Evolutionary conservation across 2,329 filamentous ascomycete species (phyloP).

Genomic region (Penicillium hesseltinei): DNA sequence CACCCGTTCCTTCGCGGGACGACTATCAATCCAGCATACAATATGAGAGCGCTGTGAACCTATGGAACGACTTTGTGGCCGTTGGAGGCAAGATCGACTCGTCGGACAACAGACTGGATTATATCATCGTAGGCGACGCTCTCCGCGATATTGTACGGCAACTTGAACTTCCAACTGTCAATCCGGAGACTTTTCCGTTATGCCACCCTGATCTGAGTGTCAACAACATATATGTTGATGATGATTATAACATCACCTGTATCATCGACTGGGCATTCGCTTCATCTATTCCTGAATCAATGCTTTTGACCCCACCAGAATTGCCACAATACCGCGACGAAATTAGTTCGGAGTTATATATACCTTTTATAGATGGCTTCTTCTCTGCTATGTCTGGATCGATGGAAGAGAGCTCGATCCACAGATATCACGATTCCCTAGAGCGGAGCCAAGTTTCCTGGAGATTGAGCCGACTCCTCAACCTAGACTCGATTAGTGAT

Average conservation of each 20-base stretch:
- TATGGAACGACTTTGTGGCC: conserved; percentile 28
- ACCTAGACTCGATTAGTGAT: background rate
- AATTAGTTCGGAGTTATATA: background rate
- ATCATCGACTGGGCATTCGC: background rate
- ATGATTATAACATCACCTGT: background rate
- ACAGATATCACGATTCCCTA: background rate
- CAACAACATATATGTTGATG: background rate
- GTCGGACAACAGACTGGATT: conserved; percentile 26
- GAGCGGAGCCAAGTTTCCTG: background rate
- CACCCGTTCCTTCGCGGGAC: conserved; percentile 11
- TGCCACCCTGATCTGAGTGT: background rate
- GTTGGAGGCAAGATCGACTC: conserved; percentile 21
- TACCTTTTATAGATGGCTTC: background rate
- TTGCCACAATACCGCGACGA: background rate
- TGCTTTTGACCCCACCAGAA: background rate
- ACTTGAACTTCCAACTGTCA: background rate
- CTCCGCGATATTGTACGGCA: conserved; percentile 17
- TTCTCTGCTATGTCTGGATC: background rate
- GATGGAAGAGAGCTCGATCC: background rate
- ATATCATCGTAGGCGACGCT: conserved; percentile 20
- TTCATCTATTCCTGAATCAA: background rate
- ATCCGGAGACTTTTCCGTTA: background rate
- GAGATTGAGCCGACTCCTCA: background rate
- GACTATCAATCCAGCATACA: conserved; percentile 13
- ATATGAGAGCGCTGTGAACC: conserved; percentile 17